Evolutionary conservation across 345 rosid species (phyloP).

Genomic region (Citrus unshiu): DNA sequence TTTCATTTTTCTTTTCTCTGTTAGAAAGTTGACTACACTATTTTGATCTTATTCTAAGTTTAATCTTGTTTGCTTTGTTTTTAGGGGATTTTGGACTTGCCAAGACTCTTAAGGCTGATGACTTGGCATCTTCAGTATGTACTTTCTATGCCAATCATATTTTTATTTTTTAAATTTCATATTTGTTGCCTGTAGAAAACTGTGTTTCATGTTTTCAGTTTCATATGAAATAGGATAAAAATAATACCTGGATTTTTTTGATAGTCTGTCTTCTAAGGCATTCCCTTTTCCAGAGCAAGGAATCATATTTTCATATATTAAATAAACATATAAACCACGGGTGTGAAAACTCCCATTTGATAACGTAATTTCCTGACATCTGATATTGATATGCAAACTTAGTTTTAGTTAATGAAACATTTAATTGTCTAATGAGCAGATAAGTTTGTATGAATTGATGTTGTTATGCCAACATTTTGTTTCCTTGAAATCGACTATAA

Average conservation of each 20-base stretch:
- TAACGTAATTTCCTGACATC: not conserved
- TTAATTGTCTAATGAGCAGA: not conserved
- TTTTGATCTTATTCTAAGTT: not conserved
- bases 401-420: not conserved
- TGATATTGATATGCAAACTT: not conserved
- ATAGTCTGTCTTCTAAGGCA: not conserved
- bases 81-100: conserved; percentile 99
- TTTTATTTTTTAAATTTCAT: not conserved
- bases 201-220: not conserved
- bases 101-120: conserved; percentile 90
- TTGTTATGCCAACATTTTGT: not conserved
- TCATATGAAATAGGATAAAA: not conserved
- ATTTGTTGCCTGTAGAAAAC: not conserved
- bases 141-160: not conserved
- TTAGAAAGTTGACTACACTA: not conserved
- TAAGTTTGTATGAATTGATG: not conserved
- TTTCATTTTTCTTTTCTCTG: not conserved
- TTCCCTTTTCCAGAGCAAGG: not conserved
- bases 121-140: conserved; percentile 93
- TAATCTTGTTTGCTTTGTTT: conserved; percentile 23
- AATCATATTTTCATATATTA: not conserved
- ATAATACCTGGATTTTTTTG: not conserved
- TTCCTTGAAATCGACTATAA: not conserved
- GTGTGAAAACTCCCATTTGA: not conserved
- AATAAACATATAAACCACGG: not conserved